These are phyloP conservation scores for Cyberlindnera lachancei DNA, from an alignment of 805 yeast genomes.

Conservation along the genomic window DNA sequence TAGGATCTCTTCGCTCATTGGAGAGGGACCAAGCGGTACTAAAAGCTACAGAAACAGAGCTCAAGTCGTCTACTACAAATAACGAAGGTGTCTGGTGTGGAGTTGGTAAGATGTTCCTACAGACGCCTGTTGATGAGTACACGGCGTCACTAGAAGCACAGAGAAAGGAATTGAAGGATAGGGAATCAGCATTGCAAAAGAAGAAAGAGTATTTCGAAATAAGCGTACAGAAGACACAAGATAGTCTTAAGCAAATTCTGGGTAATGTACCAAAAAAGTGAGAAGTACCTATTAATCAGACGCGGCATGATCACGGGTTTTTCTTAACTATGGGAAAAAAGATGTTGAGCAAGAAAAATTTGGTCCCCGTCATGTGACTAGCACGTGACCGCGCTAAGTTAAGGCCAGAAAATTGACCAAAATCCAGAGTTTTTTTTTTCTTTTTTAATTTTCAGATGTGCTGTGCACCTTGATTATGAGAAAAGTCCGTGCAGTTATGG, in stretches of 20 bases:
- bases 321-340: too few species aligned
- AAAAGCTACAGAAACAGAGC: slow-evolving; percentile 43
- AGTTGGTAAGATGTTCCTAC: slow-evolving; percentile 68
- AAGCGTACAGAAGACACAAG: slow-evolving; percentile 66
- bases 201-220: slow-evolving; percentile 69
- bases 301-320: too few species aligned
- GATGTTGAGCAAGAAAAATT: too few species aligned
- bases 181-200: slow-evolving; percentile 51
- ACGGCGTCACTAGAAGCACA: slow-evolving; percentile 41
- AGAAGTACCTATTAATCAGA: too few species aligned
- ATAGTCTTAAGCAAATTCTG: slow-evolving; percentile 33
- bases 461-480: too few species aligned
- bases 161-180: slow-evolving; percentile 47
- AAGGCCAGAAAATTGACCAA: too few species aligned
- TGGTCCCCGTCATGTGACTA: too few species aligned
- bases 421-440: too few species aligned
- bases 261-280: too few species aligned
- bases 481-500: too few species aligned
- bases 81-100: slow-evolving; percentile 70
- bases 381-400: too few species aligned
- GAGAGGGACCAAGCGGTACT: slow-evolving; percentile 1
- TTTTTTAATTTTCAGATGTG: too few species aligned
- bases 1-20: not conserved
- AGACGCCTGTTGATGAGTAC: slow-evolving; percentile 38
- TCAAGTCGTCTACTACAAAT: slow-evolving; percentile 30